Percentiles rank a stretch among this genome's conserved stretches.
phyloP scores from a whole-genome alignment of 2,329 filamentous ascomycete genomes.

The Aspergillus amoenus region DNA sequence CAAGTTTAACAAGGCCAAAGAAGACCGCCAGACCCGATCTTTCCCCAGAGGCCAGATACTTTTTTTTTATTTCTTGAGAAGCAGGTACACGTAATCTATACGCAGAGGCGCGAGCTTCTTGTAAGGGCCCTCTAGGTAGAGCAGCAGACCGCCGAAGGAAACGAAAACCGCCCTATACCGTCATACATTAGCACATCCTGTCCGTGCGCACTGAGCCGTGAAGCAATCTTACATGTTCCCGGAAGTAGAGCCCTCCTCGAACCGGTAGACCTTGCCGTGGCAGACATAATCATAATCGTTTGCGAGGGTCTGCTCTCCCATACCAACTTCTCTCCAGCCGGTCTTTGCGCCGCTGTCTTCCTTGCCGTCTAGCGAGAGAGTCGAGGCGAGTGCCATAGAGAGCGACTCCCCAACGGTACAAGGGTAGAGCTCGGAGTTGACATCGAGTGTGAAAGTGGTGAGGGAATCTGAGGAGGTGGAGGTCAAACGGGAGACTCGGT shows the following conservation, averaged over 20 bases:
- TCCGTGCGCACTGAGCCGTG: background rate
- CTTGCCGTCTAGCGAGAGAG: conserved; percentile 83
- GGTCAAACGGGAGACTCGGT: conserved; percentile 84
- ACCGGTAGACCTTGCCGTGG: conserved; percentile 53
- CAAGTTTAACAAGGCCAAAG: background rate
- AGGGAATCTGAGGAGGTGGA: conserved; percentile 73
- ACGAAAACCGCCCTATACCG: conserved; percentile 78
- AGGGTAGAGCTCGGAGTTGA: conserved; percentile 91
- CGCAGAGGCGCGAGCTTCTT: conserved; percentile 90
- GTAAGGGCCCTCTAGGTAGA: conserved; percentile 89
- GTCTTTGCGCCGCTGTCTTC: conserved; percentile 60
- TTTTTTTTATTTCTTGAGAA: conserved; percentile 76
- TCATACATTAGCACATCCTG: conserved; percentile 24
- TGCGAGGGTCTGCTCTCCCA: conserved; percentile 57
- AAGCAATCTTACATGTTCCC: conserved; percentile 73
- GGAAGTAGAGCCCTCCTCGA: conserved; percentile 59
- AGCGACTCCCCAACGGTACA: conserved; percentile 71
- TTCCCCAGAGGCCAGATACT: background rate
- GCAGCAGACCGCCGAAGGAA: conserved; percentile 87
- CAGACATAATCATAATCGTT: conserved; percentile 54
- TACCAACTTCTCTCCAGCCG: conserved; percentile 74
- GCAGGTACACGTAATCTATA: conserved; percentile 90
- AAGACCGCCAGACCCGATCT: background rate
- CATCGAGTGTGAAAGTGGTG: conserved; percentile 79
- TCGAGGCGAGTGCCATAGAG: conserved; percentile 79